phyloP scores from a whole-genome alignment of 208 protist species.

The Tritrichomonas musculus region DNA sequence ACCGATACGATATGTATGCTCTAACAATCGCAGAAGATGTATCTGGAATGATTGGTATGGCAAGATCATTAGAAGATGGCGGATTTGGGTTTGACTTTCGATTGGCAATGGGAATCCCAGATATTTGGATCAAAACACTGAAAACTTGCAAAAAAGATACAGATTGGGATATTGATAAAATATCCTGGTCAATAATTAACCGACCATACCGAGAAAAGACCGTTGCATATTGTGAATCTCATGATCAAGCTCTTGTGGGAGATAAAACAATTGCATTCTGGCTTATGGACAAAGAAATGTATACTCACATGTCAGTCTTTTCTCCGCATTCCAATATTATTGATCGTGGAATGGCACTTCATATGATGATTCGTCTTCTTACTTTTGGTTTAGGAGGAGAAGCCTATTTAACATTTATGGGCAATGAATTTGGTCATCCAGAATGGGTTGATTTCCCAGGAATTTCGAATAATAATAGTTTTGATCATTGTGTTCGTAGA shows the following conservation, averaged over 20 bases:
- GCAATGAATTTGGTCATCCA: conserved; percentile 84
- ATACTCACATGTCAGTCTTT: conserved; percentile 18
- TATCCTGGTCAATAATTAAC: conserved; percentile 64
- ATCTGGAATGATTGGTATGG: conserved; percentile 62
- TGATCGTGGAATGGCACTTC: conserved; percentile 64
- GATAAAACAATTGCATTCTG: conserved; percentile 78
- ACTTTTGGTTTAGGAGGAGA: conserved; percentile 63
- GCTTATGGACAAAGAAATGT: conserved; percentile 76
- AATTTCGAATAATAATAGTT: conserved; percentile 64
- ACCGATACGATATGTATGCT: not conserved
- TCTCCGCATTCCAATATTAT: conserved; percentile 48
- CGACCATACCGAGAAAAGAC: conserved; percentile 61
- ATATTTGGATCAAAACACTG: conserved; percentile 72
- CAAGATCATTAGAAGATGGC: conserved; percentile 61
- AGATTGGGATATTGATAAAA: conserved; percentile 65
- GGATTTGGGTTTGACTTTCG: conserved; percentile 79
- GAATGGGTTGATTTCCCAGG: conserved; percentile 84
- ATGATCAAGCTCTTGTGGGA: conserved; percentile 80
- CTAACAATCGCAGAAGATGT: conserved; percentile 60
- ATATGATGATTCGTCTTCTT: conserved; percentile 63
- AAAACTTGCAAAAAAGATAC: conserved; percentile 57
- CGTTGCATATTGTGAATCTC: conserved; percentile 71
- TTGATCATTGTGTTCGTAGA: conserved; percentile 64
- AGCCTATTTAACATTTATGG: conserved; percentile 66
- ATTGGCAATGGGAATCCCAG: conserved; percentile 69